Percentiles rank a stretch among this genome's conserved stretches.
phyloP scores from a whole-genome alignment of 495 filamentous ascomycete genomes.

The Neurospora terricola region DNA sequence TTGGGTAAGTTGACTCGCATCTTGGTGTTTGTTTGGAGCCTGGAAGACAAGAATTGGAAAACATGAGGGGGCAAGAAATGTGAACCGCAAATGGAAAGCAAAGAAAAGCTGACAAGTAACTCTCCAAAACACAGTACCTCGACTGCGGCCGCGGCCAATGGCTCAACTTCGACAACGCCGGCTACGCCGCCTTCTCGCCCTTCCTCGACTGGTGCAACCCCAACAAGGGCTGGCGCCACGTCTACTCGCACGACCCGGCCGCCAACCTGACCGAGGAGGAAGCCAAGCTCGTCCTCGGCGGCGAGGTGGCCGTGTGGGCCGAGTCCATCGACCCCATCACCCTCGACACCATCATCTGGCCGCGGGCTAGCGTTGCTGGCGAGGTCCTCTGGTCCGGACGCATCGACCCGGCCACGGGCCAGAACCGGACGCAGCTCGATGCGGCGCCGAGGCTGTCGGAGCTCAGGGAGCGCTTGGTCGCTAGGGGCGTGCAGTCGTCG shows the following conservation, averaged over 20 bases:
- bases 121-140: constrained; percentile 44
- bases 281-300: constrained; percentile 59
- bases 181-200: constrained; percentile 44
- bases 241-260: constrained; percentile 67
- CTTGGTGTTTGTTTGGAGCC: not conserved
- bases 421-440: constrained; percentile 54
- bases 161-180: constrained; percentile 51
- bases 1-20: constrained; percentile 41
- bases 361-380: constrained; percentile 57
- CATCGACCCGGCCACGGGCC: constrained; percentile 41
- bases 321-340: constrained; percentile 65
- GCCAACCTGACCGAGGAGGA: constrained; percentile 45
- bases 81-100: not conserved
- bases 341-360: constrained; percentile 65
- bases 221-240: constrained; percentile 62
- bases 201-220: constrained; percentile 71
- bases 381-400: constrained; percentile 71
- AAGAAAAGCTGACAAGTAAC: constrained; percentile 6
- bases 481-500: constrained; percentile 48
- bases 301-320: constrained; percentile 67
- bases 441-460: constrained; percentile 56
- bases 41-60: not conserved
- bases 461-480: constrained; percentile 62
- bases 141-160: constrained; percentile 74
- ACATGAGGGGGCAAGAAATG: not conserved